A percentile compares a stretch with the other conserved stretches of the same genome.
Evolutionary conservation across 2,329 filamentous ascomycete species (phyloP).

Genomic region (Penicillium sp.): DNA sequence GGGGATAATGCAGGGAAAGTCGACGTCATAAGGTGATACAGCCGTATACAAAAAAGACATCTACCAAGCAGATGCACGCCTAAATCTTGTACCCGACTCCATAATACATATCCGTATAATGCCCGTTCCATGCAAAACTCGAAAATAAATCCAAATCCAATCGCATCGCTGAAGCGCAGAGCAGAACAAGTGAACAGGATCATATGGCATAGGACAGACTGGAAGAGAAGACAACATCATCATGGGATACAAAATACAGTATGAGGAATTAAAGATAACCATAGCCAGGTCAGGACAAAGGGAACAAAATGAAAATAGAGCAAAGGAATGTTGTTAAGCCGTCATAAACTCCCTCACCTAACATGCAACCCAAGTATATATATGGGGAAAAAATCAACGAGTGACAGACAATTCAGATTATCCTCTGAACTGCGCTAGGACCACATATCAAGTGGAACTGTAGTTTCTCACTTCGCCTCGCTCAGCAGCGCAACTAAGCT

Average conservation of each 20-base stretch:
- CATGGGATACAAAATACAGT: conserved; percentile 3
- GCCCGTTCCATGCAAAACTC: background rate
- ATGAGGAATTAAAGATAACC: background rate
- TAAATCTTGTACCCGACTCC: background rate
- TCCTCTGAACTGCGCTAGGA: background rate
- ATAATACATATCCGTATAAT: background rate
- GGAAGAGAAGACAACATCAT: conserved; percentile 10
- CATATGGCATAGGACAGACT: conserved; percentile 6
- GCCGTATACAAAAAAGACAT: background rate
- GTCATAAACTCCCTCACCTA: background rate
- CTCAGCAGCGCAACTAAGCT: background rate
- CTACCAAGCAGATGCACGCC: background rate
- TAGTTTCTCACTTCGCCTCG: too few species aligned
- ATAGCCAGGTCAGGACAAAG: background rate
- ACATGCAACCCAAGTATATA: background rate
- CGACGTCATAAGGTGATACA: background rate
- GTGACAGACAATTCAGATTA: background rate
- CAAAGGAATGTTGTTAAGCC: background rate
- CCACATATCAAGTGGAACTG: background rate
- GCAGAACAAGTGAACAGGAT: conserved; percentile 5
- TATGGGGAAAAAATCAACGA: background rate
- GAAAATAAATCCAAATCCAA: background rate
- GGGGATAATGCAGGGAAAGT: background rate
- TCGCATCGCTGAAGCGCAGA: conserved; percentile 8
- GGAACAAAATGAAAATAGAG: background rate